These are phyloP conservation scores for Lanmaoa pseudosensibilis DNA, from an alignment of 768 basidiomycete genomes.

Conservation along the genomic window DNA sequence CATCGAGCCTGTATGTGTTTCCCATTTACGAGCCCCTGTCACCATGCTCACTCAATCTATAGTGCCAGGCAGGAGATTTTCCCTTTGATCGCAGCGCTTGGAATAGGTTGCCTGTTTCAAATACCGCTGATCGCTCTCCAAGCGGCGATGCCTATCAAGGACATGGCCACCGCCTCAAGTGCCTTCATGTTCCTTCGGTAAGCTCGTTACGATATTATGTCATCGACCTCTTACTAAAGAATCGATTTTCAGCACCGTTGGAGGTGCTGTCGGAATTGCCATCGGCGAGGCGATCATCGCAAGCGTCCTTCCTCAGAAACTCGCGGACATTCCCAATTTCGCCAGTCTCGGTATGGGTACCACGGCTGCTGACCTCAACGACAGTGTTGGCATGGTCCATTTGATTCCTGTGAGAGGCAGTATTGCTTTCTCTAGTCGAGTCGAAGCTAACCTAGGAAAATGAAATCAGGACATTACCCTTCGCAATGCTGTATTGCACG, in stretches of 20 bases:
- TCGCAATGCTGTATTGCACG: conserved; percentile 54
- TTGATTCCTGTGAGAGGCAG: conserved; percentile 19
- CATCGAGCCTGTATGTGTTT: conserved; percentile 39
- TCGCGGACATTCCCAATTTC: conserved; percentile 36
- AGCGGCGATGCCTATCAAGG: conserved; percentile 83
- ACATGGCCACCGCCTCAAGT: conserved; percentile 81
- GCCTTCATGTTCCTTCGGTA: conserved; percentile 72
- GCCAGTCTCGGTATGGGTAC: conserved; percentile 34
- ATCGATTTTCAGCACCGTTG: conserved; percentile 50
- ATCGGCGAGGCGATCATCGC: conserved; percentile 71
- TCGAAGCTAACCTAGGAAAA: neutral
- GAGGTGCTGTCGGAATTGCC: conserved; percentile 76
- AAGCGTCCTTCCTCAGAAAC: conserved; percentile 44
- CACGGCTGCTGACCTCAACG: conserved; percentile 42
- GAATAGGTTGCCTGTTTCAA: conserved; percentile 67
- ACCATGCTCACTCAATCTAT: conserved; percentile 5
- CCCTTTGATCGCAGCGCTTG: conserved; percentile 65
- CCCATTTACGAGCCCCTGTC: neutral
- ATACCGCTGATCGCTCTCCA: conserved; percentile 71
- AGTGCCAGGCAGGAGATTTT: conserved; percentile 67
- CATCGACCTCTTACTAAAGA: neutral
- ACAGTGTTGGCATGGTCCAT: conserved; percentile 47
- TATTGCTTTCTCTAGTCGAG: neutral
- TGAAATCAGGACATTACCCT: conserved; percentile 44
- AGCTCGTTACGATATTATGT: neutral